Evolutionary conservation across 208 protist genomes (phyloP).

Genomic region (Angomonas ambiguus): DNA sequence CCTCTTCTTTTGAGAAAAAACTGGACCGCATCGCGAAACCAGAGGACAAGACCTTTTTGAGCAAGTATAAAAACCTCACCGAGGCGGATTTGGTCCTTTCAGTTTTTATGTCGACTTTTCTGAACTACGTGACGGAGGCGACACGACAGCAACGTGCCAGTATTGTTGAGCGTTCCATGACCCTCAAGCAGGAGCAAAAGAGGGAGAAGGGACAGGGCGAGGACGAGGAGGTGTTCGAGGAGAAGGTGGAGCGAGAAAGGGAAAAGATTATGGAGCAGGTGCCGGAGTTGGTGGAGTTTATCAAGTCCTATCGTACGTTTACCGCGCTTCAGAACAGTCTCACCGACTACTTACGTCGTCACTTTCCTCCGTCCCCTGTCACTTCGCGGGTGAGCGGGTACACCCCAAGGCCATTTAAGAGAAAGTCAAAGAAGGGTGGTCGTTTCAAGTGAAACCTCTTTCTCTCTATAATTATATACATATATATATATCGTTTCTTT

Average conservation of each 20-base stretch:
- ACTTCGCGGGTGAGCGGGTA: neutral
- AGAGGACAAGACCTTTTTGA: constrained; percentile 14
- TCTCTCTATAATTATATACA: no score
- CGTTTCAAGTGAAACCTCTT: constrained; percentile 5
- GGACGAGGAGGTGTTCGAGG: constrained; percentile 26
- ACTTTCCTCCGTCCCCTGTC: constrained; percentile 52
- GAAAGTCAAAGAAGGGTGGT: neutral
- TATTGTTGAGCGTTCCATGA: constrained; percentile 61
- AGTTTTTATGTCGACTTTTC: constrained; percentile 70
- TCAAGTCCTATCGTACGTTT: constrained; percentile 70
- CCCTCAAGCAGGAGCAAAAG: constrained; percentile 42
- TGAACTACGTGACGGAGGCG: constrained; percentile 88
- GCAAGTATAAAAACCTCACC: constrained; percentile 28
- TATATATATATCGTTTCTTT: neutral
- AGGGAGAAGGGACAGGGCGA: constrained; percentile 10
- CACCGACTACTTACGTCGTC: constrained; percentile 66
- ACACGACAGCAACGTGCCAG: constrained; percentile 58
- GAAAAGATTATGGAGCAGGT: constrained; percentile 40
- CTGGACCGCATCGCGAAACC: constrained; percentile 86
- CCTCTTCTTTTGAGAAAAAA: constrained; percentile 81
- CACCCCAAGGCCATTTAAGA: neutral
- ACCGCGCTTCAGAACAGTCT: constrained; percentile 81
- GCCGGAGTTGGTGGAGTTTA: constrained; percentile 45
- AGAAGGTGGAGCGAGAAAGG: constrained; percentile 32
- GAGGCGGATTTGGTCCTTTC: constrained; percentile 84